Base-by-base conservation (phyloP, 1,284 basidiomycete genomes). In the Malassezia furfur region DNA sequence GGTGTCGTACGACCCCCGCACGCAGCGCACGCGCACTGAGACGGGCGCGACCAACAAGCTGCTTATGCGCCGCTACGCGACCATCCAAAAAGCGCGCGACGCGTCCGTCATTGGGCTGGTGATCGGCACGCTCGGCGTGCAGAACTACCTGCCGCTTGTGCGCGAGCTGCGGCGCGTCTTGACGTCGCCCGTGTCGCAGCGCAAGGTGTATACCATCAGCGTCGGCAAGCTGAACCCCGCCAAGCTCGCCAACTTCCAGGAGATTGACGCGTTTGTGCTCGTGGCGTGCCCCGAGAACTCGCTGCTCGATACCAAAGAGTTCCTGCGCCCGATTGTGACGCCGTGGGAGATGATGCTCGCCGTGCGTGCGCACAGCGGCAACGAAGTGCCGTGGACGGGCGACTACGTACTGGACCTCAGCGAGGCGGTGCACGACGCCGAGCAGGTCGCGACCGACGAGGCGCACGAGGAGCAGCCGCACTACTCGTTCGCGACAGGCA, bases 181-280 rank as follows among this genome's bases (percentile, higher is more conserved):
- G n/a, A 63, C 58, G 3, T 58, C 58, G 25, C 55, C 50, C 11
- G 90, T 89, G 77, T 96, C 94, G 73, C 84, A 83, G 60, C 51
- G 72, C 19, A 74, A 73, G 48, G 68, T 72, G 21, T 99, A 98
- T 75, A 96, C 93, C 0, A 84, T 98, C 65, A 88, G 85, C 47
- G 93, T 98, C 0, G 94, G 94, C 31, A 91, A 96, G 76, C 81
- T 96, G 53, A 96, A 90, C 66, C 93, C 93, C 0, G 83, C 91
- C 15, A 98, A 98, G 71, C 79, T 99, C 32, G 93, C 86, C 11
- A 98, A 98, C 74, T 96, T 96, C 74, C 82, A 88, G 67, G 91
- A 96, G 75, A 85, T 99, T 48, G 93, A 96, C 71, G 91, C 90
- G 68, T 98, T 91, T 68, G 85, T 98, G 5, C 80, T 96, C 54